These are phyloP conservation scores for Gillenia trifoliata DNA, from an alignment of 306 rosid genomes.

Conservation along the genomic window DNA sequence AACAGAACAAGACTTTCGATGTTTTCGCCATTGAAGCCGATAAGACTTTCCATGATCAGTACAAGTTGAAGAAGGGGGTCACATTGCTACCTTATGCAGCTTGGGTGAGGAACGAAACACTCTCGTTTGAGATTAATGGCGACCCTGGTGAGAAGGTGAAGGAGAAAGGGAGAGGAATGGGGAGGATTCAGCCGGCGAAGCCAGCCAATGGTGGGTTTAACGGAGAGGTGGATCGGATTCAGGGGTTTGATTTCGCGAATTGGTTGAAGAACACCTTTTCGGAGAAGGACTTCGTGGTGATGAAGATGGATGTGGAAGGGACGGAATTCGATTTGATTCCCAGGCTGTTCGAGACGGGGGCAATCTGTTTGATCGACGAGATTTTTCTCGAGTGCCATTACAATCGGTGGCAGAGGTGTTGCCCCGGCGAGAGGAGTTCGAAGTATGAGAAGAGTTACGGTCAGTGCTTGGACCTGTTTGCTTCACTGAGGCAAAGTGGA, in stretches of 20 bases:
- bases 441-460: conserved; percentile 80
- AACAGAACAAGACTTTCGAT: conserved; percentile 87
- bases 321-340: conserved; percentile 89
- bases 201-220: conserved; percentile 25
- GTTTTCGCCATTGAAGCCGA: conserved; percentile 94
- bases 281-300: conserved; percentile 85
- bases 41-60: conserved; percentile 69
- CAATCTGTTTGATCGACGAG: conserved; percentile 90
- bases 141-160: conserved; percentile 68
- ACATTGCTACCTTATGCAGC: conserved; percentile 85
- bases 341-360: conserved; percentile 74
- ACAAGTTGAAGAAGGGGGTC: conserved; percentile 63
- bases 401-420: conserved; percentile 95
- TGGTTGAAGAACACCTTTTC: conserved; percentile 76
- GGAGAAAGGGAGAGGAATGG: conserved; percentile 87
- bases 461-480: conserved; percentile 75
- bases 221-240: conserved; percentile 75
- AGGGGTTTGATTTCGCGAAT: conserved; percentile 73
- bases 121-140: conserved; percentile 68
- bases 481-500: conserved; percentile 79
- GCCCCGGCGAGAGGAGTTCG: conserved; percentile 85
- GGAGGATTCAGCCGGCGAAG: conserved; percentile 72
- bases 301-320: conserved; percentile 99
- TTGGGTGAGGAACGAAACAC: conserved; percentile 89
- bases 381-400: conserved; percentile 94